Base-by-base conservation (phyloP, 2,329 filamentous ascomycete genomes). In the Diaporthe longicolla region DNA sequence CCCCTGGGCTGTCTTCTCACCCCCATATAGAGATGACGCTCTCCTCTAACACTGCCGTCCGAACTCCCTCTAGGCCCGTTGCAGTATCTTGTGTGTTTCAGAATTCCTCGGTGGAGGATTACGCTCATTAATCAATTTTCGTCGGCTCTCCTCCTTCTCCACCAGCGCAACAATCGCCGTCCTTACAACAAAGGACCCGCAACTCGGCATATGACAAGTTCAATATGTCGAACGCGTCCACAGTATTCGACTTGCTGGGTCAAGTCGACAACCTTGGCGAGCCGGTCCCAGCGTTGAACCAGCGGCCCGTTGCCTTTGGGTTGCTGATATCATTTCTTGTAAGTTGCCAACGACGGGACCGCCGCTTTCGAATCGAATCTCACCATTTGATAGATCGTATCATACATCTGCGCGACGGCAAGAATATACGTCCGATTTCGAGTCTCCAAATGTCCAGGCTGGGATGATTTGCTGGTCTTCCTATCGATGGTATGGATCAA, bases 231-330 rank as follows among this genome's bases (percentile, higher is more conserved):
- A 68, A 68, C n/a, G 48, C 21, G 45, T 68, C 63, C n/a, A 66
- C 73, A 40, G 61, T 77, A 29, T 43, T 73, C 24, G 75, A 75
- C 21, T 50, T 75, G 70, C 52, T 77, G 65, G 77, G 77, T 48
- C 73, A 73, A 69, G 61, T 74, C 75, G 76, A 78, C 72, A 77
- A 78, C 66, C 74, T 77, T 54, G 32, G 52, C 24, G 76, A 77
- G 32, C 74, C 76, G 35, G 45, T 54, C 19, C 76, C 76, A 15
- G 17, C 52, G 4, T 52, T 77, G 57, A 77, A 77, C 40, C 50
- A 59, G 55, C 68, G 71, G 48, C 15, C 74, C 19, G 70, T 73
- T 8, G 76, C 72, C 9, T 73, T 76, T 24, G 76, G 73, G 2
- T 59, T 68, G 13, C 48, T 68, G 5, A 54, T 68, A 68, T 54